Evolutionary conservation across 2,329 filamentous ascomycete genomes (phyloP).

Genomic region (Fusarium musae): DNA sequence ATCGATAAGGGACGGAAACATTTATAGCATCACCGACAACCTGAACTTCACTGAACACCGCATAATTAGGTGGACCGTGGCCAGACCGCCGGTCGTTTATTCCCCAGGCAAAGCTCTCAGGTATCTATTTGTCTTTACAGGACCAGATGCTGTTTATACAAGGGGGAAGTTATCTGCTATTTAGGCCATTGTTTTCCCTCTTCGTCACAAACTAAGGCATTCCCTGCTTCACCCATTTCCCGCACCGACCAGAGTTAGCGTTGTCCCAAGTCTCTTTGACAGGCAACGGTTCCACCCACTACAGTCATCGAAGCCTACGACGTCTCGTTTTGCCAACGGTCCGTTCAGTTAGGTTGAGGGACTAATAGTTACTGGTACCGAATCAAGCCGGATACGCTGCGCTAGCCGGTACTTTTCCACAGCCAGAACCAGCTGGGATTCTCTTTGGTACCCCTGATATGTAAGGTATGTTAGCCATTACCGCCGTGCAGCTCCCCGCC

Average conservation of each 20-base stretch:
- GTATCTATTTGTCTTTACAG: neutral
- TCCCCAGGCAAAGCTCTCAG: neutral
- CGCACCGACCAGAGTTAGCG: conserved; percentile 36
- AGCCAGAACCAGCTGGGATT: neutral
- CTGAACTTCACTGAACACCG: neutral
- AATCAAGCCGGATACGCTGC: neutral
- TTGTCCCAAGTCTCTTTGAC: conserved; percentile 39
- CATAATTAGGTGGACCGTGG: neutral
- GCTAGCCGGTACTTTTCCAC: neutral
- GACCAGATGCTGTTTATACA: neutral
- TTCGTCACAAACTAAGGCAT: conserved; percentile 5
- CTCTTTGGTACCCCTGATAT: neutral
- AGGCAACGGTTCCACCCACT: conserved; percentile 42
- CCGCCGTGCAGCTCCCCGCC: conserved; percentile 18
- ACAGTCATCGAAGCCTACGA: conserved; percentile 30
- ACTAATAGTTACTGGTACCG: neutral
- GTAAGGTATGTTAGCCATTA: conserved; percentile 21
- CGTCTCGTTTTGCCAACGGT: conserved; percentile 35
- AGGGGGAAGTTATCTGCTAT: neutral
- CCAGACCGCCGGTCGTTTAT: neutral
- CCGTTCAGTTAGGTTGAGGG: conserved; percentile 20
- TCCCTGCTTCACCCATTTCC: conserved; percentile 37
- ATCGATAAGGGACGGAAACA: conserved; percentile 13
- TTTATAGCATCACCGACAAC: neutral
- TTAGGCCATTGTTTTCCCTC: neutral